phyloP scores from a whole-genome alignment of 208 protist species.

The Wallacemonas collosoma region DNA sequence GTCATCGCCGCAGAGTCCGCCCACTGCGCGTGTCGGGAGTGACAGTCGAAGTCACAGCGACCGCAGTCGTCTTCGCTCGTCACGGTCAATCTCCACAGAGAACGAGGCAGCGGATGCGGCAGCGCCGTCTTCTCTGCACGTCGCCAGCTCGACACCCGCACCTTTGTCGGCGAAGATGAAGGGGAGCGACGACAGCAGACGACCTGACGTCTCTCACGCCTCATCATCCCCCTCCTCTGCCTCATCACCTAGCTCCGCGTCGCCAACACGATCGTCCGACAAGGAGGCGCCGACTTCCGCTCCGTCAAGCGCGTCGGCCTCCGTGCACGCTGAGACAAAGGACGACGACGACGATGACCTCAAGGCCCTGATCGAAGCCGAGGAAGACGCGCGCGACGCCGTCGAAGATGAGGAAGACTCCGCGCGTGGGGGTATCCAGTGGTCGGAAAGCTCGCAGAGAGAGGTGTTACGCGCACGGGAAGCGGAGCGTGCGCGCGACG shows the following conservation, averaged over 20 bases:
- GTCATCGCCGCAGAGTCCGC: neutral
- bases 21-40: neutral
- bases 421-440: conserved; percentile 45
- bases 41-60: no score
- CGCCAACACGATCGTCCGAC: neutral
- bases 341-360: neutral
- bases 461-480: conserved; percentile 38
- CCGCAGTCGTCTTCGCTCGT: no score
- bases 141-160: no score
- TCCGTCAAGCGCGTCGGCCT: neutral
- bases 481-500: conserved; percentile 12
- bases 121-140: no score
- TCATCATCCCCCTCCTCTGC: neutral
- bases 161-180: no score
- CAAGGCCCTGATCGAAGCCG: conserved; percentile 9
- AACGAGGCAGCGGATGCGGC: no score
- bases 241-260: neutral
- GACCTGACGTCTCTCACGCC: neutral
- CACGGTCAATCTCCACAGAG: no score
- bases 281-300: no score
- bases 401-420: conserved; percentile 45
- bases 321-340: no score
- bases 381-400: conserved; percentile 29
- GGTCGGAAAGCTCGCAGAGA: conserved; percentile 53
- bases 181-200: no score